Evolutionary conservation across 2,329 filamentous ascomycete genomes (phyloP).

Genomic region (Capronia americana): DNA sequence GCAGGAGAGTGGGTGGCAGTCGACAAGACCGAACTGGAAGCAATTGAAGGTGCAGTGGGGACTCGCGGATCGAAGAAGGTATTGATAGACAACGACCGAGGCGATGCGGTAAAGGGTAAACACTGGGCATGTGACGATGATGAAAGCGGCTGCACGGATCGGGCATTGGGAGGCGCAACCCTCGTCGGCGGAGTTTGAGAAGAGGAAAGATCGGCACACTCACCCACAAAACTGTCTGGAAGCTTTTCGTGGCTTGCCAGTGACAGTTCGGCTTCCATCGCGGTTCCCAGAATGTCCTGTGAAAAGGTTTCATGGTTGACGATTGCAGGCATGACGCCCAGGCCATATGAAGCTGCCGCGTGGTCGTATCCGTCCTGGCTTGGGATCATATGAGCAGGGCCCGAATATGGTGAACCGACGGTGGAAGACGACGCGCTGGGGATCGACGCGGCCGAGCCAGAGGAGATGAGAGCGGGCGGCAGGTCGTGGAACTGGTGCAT

Average conservation of each 20-base stretch:
- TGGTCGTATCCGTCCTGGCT: slow-evolving; percentile 64
- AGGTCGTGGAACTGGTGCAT: slow-evolving; percentile 42
- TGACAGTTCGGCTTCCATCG: slow-evolving; percentile 51
- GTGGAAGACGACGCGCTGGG: slow-evolving; percentile 67
- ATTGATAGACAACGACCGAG: slow-evolving; percentile 28
- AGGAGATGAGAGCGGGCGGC: slow-evolving; percentile 66
- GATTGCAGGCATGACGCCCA: slow-evolving; percentile 69
- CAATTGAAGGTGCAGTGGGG: slow-evolving; percentile 18
- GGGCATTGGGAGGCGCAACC: slow-evolving; percentile 29
- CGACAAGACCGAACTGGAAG: slow-evolving; percentile 26
- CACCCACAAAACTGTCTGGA: slow-evolving; percentile 54
- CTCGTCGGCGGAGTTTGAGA: slow-evolving; percentile 39
- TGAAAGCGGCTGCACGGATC: slow-evolving; percentile 35
- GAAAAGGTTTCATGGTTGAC: slow-evolving; percentile 63
- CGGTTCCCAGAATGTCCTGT: slow-evolving; percentile 46
- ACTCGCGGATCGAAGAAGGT: slow-evolving; percentile 20
- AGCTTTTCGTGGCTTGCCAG: slow-evolving; percentile 53
- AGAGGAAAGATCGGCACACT: slow-evolving; percentile 50
- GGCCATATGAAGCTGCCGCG: slow-evolving; percentile 52
- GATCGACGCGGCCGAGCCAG: slow-evolving; percentile 65
- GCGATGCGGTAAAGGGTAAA: slow-evolving; percentile 29
- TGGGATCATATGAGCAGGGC: slow-evolving; percentile 61
- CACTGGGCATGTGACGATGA: slow-evolving; percentile 15
- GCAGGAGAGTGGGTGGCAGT: slow-evolving; percentile 25
- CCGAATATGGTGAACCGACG: slow-evolving; percentile 70